phyloP scores from a whole-genome alignment of 2,329 filamentous ascomycete genomes.

The Podosphaera aphanis region DNA sequence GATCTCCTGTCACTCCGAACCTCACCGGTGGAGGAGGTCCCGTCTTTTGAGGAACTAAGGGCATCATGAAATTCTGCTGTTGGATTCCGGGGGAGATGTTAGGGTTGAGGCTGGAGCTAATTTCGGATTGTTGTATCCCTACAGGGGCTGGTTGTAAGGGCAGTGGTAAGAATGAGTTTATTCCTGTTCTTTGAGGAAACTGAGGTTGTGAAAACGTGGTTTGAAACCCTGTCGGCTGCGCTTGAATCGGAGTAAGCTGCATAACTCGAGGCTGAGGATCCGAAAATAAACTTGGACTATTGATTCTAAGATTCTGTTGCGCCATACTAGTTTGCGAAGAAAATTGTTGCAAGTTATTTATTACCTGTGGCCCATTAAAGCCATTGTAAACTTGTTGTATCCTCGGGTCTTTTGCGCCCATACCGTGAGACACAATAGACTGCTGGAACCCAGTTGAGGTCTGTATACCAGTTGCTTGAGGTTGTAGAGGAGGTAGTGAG shows the following conservation, averaged over 20 bases:
- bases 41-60: slow-evolving; percentile 55
- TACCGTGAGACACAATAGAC: slow-evolving; percentile 47
- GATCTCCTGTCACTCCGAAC: slow-evolving; percentile 54
- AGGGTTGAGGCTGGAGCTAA: slow-evolving; percentile 21
- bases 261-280: slow-evolving; percentile 26
- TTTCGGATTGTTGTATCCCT: slow-evolving; percentile 23
- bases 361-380: slow-evolving; percentile 22
- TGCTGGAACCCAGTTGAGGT: slow-evolving; percentile 26
- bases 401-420: slow-evolving; percentile 51
- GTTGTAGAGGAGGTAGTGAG: slow-evolving; percentile 49
- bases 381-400: slow-evolving; percentile 42
- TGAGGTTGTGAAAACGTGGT: slow-evolving; percentile 20
- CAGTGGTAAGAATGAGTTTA: slow-evolving; percentile 35
- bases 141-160: slow-evolving; percentile 36
- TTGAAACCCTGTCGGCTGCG: slow-evolving; percentile 25
- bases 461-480: slow-evolving; percentile 56
- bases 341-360: slow-evolving; percentile 13
- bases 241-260: slow-evolving; percentile 26
- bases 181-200: slow-evolving; percentile 18
- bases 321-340: slow-evolving; percentile 9
- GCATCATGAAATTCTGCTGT: slow-evolving; percentile 32
- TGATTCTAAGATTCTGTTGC: slow-evolving; percentile 19
- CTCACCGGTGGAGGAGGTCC: slow-evolving; percentile 69
- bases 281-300: slow-evolving; percentile 27
- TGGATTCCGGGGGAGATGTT: slow-evolving; percentile 26